Percentiles rank a stretch among this genome's conserved stretches.
These are phyloP conservation scores for Flueggea neowawraea DNA, from an alignment of 441 rosid species.

Conservation along the genomic window DNA sequence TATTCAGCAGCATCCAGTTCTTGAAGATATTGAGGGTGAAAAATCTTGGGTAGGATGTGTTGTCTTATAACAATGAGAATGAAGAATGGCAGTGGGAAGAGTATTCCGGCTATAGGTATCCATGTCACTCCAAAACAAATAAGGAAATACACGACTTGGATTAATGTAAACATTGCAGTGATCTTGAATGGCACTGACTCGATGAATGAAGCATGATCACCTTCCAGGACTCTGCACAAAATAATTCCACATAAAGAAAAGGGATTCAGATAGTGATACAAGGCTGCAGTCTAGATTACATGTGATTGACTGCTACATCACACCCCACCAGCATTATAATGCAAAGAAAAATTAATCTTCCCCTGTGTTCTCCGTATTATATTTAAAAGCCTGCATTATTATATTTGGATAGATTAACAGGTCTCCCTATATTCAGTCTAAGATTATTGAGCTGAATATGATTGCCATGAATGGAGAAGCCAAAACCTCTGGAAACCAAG, in stretches of 20 bases:
- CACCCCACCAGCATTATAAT: no score
- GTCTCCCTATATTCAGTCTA: no score
- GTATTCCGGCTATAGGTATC: conserved; percentile 78
- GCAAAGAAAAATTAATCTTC: no score
- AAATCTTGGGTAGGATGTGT: conserved; percentile 58
- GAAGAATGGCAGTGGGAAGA: conserved; percentile 81
- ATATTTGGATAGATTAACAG: no score
- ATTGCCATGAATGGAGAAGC: no score
- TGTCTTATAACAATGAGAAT: conserved; percentile 60
- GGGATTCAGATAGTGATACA: not conserved
- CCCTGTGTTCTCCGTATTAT: no score
- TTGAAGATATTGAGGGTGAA: conserved; percentile 55
- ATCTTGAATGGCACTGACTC: conserved; percentile 71
- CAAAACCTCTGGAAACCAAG: no score
- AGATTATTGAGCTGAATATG: no score
- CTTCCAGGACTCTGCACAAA: conserved; percentile 63
- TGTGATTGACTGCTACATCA: not conserved
- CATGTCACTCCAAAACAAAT: conserved; percentile 81
- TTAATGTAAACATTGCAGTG: conserved; percentile 56
- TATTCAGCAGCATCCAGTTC: conserved; percentile 82
- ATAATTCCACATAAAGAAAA: not conserved
- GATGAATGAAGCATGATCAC: conserved; percentile 70
- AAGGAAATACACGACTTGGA: conserved; percentile 63
- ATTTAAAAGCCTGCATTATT: no score
- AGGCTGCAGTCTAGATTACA: not conserved